Conservation (phyloP, 805 yeast species). For the Jamesozyma spencerorum region DNA sequence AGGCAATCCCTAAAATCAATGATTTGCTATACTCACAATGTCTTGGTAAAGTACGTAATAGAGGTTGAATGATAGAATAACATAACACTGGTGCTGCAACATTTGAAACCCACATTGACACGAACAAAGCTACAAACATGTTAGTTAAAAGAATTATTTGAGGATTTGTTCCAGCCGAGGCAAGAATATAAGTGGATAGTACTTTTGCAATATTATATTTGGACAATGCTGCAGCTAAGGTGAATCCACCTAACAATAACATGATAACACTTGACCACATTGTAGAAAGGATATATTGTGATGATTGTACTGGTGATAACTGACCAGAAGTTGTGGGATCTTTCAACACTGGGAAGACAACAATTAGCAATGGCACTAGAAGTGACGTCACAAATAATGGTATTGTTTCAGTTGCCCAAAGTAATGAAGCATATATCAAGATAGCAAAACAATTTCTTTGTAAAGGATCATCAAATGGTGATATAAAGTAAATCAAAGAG, state of each 20-base stretch:
- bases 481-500: slow-evolving; percentile 16
- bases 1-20: slow-evolving; percentile 80
- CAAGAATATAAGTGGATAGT: slow-evolving; percentile 70
- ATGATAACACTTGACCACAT: slow-evolving; percentile 96
- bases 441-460: slow-evolving; percentile 77
- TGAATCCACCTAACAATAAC: slow-evolving; percentile 86
- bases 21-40: slow-evolving; percentile 74
- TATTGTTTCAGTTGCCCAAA: slow-evolving; percentile 86
- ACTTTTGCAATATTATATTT: slow-evolving; percentile 84
- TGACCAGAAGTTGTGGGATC: slow-evolving; percentile 42
- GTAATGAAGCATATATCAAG: slow-evolving; percentile 65
- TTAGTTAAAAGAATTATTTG: slow-evolving; percentile 63
- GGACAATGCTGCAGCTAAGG: slow-evolving; percentile 88
- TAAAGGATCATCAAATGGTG: slow-evolving; percentile 48
- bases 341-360: slow-evolving; percentile 58
- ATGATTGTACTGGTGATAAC: slow-evolving; percentile 54
- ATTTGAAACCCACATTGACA: slow-evolving; percentile 92
- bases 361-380: slow-evolving; percentile 72
- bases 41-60: slow-evolving; percentile 73
- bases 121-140: slow-evolving; percentile 78
- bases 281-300: slow-evolving; percentile 62
- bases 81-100: slow-evolving; percentile 96
- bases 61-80: slow-evolving; percentile 83
- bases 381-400: slow-evolving; percentile 87
- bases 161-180: slow-evolving; percentile 82